Percentiles rank a stretch among this genome's conserved stretches.
phyloP scores from a whole-genome alignment of 306 rosid genomes.

The Lablab purpureus region DNA sequence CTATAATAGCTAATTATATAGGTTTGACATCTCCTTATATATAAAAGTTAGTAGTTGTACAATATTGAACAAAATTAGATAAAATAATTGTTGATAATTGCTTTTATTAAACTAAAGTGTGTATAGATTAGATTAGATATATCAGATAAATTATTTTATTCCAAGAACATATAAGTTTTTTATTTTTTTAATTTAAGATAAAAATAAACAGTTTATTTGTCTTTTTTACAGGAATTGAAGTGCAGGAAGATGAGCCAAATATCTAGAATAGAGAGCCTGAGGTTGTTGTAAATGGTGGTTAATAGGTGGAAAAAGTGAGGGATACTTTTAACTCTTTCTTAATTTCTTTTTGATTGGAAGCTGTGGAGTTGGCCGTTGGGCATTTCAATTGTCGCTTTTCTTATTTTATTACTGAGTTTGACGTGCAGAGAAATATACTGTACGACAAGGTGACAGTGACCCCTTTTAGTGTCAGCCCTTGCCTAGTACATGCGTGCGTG shows the following conservation, averaged over 20 bases:
- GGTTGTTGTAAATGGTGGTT: background rate
- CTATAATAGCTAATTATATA: too few relatives aligned
- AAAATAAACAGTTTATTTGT: too few relatives aligned
- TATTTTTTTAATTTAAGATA: too few relatives aligned
- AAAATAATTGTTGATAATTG: too few relatives aligned
- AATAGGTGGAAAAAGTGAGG: background rate
- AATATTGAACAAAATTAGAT: too few relatives aligned
- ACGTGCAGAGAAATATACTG: slow-evolving; percentile 24
- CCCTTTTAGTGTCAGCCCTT: background rate
- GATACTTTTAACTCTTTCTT: background rate
- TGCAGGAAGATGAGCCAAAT: background rate
- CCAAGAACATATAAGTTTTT: too few relatives aligned
- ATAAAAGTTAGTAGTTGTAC: too few relatives aligned
- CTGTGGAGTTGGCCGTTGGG: background rate
- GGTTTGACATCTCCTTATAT: too few relatives aligned
- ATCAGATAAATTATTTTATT: too few relatives aligned
- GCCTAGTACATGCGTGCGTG: background rate
- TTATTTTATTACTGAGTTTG: slow-evolving; percentile 15
- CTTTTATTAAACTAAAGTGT: too few relatives aligned
- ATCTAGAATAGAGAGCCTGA: slow-evolving; percentile 1
- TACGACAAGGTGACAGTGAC: slow-evolving; percentile 13
- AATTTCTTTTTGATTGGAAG: background rate
- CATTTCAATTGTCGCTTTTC: slow-evolving; percentile 1
- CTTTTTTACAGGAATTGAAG: background rate
- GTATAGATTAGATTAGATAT: too few relatives aligned